Conservation (phyloP, 2,329 filamentous ascomycete genomes). For the Gyromitra esculenta region DNA sequence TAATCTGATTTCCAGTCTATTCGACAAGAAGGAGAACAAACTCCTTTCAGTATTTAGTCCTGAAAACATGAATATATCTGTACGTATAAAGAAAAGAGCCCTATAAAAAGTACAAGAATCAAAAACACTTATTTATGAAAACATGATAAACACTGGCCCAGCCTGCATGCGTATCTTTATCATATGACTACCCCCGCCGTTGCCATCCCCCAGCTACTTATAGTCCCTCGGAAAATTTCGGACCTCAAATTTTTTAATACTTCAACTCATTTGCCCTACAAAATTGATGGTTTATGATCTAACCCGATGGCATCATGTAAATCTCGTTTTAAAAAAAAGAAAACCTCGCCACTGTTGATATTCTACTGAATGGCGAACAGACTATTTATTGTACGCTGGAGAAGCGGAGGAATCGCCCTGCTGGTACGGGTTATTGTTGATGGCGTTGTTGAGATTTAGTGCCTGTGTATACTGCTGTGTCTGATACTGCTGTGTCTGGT, state of each 20-base stretch:
- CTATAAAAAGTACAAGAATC: neutral
- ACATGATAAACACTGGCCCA: neutral
- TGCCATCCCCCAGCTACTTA: neutral
- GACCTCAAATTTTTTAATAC: neutral
- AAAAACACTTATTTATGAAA: neutral
- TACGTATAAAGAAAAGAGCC: neutral
- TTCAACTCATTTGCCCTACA: neutral
- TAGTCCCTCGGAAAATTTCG: neutral
- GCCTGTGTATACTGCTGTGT: conserved; percentile 1
- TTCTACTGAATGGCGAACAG: neutral
- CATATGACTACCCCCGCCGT: neutral
- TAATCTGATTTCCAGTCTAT: neutral
- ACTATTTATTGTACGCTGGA: conserved; percentile 20
- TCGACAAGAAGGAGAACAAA: neutral
- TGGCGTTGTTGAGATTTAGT: conserved; percentile 8
- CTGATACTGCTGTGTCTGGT: conserved; percentile 14
- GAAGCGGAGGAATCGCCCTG: neutral
- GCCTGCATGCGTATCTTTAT: neutral
- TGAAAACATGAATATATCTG: neutral
- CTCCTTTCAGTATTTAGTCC: neutral
- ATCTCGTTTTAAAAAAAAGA: neutral
- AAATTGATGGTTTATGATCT: neutral
- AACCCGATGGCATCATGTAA: neutral
- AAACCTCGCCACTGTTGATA: neutral
- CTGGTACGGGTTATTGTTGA: conserved; percentile 11